These are phyloP conservation scores for Helotiales sp. DNA, from an alignment of 2,329 filamentous ascomycete genomes.

Conservation along the genomic window DNA sequence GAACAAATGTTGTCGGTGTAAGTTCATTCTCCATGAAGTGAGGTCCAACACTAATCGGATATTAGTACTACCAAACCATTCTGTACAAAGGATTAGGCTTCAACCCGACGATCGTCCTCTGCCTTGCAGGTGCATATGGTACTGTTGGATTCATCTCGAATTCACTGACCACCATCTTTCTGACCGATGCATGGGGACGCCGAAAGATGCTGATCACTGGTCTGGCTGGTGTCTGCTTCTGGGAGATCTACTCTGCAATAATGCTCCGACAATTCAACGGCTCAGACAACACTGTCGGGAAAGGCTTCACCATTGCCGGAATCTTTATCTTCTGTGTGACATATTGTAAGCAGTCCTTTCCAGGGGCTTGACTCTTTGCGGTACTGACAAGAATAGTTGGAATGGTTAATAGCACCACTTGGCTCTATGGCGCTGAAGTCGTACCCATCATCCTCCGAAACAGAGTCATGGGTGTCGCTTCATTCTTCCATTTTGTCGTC, in stretches of 20 bases:
- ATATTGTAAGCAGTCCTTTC: constrained; percentile 48
- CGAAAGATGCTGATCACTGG: constrained; percentile 63
- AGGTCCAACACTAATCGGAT: not conserved
- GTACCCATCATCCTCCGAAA: constrained; percentile 57
- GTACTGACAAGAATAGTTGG: constrained; percentile 31
- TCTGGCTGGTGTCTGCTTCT: constrained; percentile 54
- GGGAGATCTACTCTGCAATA: constrained; percentile 63
- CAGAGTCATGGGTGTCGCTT: constrained; percentile 60
- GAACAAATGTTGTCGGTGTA: constrained; percentile 58
- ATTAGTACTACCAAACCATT: constrained; percentile 47
- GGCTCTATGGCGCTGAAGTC: constrained; percentile 61
- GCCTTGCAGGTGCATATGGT: constrained; percentile 59
- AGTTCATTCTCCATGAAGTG: not conserved
- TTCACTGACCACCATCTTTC: constrained; percentile 54
- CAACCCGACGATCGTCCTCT: constrained; percentile 54
- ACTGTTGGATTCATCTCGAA: constrained; percentile 58
- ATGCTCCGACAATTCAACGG: constrained; percentile 63
- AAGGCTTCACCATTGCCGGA: constrained; percentile 63
- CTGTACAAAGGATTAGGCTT: constrained; percentile 61
- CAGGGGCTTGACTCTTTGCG: not conserved
- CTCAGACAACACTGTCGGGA: constrained; percentile 58
- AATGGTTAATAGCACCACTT: constrained; percentile 59
- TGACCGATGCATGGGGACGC: constrained; percentile 63
- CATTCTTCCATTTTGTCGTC: constrained; percentile 58
- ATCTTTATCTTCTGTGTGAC: constrained; percentile 63